Conservation (phyloP, 306 rosid genomes). For the Ormosia emarginata region DNA sequence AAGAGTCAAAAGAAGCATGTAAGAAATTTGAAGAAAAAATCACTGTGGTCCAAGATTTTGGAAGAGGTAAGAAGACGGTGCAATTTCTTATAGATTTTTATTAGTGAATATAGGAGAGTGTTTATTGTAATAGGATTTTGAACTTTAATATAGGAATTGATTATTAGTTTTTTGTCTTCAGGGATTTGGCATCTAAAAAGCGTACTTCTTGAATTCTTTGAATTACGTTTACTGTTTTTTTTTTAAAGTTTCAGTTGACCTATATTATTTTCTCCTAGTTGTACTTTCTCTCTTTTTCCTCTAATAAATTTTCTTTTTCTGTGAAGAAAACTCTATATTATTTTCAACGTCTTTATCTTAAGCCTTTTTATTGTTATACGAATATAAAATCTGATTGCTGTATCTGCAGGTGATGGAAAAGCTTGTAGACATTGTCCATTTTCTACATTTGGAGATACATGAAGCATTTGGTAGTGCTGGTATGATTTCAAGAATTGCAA, state of each 20-base stretch:
- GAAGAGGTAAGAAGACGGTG: conserved; percentile 77
- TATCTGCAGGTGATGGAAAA: conserved; percentile 92
- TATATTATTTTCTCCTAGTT: not conserved
- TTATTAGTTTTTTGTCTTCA: not conserved
- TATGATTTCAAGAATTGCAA: conserved; percentile 39
- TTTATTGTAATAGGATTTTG: not conserved
- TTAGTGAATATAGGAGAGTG: not conserved
- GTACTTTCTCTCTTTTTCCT: not conserved
- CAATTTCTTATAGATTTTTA: conserved; percentile 13
- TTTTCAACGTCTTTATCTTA: conserved; percentile 9
- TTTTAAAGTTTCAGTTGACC: conserved; percentile 1
- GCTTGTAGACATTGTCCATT: conserved; percentile 79
- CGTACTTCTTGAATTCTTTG: conserved; percentile 4
- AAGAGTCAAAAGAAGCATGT: conserved; percentile 98
- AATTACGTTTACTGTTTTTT: not conserved
- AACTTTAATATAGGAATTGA: not conserved
- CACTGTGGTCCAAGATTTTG: conserved; percentile 91
- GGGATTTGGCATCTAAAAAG: conserved; percentile 6
- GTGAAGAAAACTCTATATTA: not conserved
- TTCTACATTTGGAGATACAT: conserved; percentile 83
- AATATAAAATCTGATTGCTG: conserved; percentile 26
- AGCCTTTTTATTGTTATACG: not conserved
- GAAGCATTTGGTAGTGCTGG: conserved; percentile 95
- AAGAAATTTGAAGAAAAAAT: conserved; percentile 85
- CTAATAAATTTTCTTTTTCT: not conserved